phyloP scores from a whole-genome alignment of 1,284 basidiomycete species.

The Meripilus lineatus region DNA sequence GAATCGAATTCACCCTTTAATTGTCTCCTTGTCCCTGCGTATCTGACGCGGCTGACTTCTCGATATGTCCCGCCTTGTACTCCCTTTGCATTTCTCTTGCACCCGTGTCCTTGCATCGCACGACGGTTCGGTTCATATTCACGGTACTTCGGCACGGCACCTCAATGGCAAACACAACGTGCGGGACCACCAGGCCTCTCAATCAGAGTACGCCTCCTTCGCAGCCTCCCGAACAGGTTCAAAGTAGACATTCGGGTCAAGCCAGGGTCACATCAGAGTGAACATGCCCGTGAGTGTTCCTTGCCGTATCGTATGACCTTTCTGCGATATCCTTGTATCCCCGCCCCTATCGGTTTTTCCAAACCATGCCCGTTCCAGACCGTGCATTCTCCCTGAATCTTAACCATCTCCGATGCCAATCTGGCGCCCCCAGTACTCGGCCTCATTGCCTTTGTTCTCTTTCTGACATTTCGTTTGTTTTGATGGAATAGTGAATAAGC shows the following conservation, averaged over 20 bases:
- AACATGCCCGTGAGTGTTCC: conserved; percentile 66
- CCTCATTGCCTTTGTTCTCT: neutral
- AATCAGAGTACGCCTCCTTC: conserved; percentile 86
- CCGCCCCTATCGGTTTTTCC: neutral
- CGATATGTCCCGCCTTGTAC: no score
- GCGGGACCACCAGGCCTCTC: conserved; percentile 63
- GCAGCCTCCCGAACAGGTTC: conserved; percentile 88
- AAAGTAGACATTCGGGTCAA: conserved; percentile 95
- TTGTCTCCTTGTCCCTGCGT: no score
- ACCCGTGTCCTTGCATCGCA: neutral
- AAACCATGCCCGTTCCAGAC: neutral
- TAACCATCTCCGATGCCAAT: neutral
- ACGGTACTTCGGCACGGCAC: neutral
- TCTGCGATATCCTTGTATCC: neutral
- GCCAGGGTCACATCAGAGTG: conserved; percentile 93
- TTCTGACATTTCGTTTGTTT: neutral
- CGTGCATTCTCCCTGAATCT: neutral
- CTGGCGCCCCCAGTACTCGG: neutral
- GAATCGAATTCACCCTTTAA: no score
- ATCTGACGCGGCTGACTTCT: no score
- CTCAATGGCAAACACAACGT: neutral
- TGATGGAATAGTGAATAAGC: conserved; percentile 83
- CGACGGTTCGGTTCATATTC: neutral
- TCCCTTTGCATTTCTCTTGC: no score
- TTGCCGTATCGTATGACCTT: neutral